Percentiles rank a stretch among this genome's conserved stretches.
Conservation (phyloP, 1,284 basidiomycete genomes). For the Pascua sp. region DNA sequence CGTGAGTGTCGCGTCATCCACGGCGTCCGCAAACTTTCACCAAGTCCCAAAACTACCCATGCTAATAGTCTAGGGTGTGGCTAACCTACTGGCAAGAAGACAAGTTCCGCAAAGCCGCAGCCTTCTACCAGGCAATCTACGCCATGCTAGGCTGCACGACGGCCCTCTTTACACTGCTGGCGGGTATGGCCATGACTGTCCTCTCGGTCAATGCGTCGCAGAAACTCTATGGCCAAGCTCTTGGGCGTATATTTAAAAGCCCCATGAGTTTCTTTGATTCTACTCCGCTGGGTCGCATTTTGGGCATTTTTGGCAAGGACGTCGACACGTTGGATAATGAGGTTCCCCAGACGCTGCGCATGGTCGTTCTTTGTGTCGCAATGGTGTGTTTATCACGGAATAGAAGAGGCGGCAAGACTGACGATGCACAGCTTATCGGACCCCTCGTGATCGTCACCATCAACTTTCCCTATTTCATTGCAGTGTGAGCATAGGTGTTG, state of each 20-base stretch:
- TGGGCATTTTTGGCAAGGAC: conserved; percentile 59
- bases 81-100: conserved; percentile 64
- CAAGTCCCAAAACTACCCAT: no score
- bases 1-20: background rate
- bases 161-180: conserved; percentile 63
- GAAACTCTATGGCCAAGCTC: conserved; percentile 58
- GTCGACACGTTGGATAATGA: conserved; percentile 17
- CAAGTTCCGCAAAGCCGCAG: conserved; percentile 27
- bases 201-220: conserved; percentile 60
- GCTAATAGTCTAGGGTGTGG: conserved; percentile 4
- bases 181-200: conserved; percentile 58
- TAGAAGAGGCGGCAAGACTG: no score
- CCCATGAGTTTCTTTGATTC: conserved; percentile 70
- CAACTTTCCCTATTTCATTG: conserved; percentile 27
- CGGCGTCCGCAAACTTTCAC: no score
- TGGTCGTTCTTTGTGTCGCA: background rate
- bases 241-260: conserved; percentile 61
- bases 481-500: background rate
- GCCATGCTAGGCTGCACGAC: conserved; percentile 56
- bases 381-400: no score
- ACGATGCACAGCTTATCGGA: conserved; percentile 1
- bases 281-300: conserved; percentile 62
- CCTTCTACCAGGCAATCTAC: conserved; percentile 70
- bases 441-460: conserved; percentile 16
- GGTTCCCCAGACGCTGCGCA: background rate